Evolutionary conservation across 139 green algal species (phyloP).

Genomic region (Protoeuglena noctilucae): DNA sequence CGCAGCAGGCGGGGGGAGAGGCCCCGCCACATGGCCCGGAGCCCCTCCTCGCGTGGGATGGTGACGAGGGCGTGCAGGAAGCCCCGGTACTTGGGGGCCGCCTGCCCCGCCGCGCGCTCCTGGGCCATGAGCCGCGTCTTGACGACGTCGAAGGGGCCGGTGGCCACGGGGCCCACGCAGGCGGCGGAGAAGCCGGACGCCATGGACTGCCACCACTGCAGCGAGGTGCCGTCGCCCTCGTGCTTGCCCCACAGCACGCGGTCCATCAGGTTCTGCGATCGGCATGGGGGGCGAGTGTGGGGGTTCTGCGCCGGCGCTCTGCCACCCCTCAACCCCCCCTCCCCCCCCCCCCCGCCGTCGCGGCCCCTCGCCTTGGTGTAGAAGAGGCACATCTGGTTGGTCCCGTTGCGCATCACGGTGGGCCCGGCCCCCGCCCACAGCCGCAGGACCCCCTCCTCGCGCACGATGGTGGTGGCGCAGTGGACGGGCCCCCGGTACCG

Average conservation of each 20-base stretch:
- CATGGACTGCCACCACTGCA: conserved; percentile 62
- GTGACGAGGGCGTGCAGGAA: conserved; percentile 61
- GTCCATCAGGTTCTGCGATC: too few species aligned
- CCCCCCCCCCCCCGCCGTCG: too few species aligned
- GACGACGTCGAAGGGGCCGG: conserved; percentile 83
- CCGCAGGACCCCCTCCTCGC: conserved; percentile 61
- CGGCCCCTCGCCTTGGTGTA: conserved; percentile 84
- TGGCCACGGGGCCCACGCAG: conserved; percentile 61
- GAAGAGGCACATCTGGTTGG: conserved; percentile 94
- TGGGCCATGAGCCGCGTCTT: conserved; percentile 87
- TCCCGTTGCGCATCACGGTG: conserved; percentile 82
- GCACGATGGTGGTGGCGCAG: conserved; percentile 52
- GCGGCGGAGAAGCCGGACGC: conserved; percentile 68
- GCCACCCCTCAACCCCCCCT: too few species aligned
- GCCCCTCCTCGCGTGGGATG: conserved; percentile 65
- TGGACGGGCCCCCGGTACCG: conserved; percentile 55
- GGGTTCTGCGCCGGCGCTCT: too few species aligned
- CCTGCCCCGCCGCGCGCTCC: conserved; percentile 23
- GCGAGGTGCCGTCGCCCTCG: conserved; percentile 59
- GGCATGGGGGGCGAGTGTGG: too few species aligned
- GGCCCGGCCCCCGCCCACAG: conserved; percentile 77
- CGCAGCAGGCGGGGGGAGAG: conserved; percentile 78
- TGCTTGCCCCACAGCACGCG: conserved; percentile 55
- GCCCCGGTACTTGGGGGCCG: conserved; percentile 63
- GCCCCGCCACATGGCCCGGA: conserved; percentile 70